Evolutionary conservation across 768 basidiomycete species (phyloP).

Genomic region (Suillus weaverae): DNA sequence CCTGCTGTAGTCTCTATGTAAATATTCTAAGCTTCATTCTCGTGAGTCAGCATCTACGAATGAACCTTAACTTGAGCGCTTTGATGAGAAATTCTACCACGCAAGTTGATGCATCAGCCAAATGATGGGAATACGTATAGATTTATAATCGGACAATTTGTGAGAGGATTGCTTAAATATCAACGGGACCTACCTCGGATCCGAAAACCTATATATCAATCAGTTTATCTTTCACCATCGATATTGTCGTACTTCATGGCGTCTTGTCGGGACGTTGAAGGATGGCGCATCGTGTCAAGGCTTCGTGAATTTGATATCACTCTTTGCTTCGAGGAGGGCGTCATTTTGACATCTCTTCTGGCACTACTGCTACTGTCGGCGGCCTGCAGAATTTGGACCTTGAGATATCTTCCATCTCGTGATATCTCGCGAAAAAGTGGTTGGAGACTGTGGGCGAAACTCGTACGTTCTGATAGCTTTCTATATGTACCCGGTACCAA

Average conservation of each 20-base stretch:
- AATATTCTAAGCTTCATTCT: not conserved
- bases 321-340: slow-evolving; percentile 77
- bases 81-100: not conserved
- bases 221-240: not conserved
- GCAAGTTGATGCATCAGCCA: not conserved
- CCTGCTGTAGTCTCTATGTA: not conserved
- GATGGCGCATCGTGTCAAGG: slow-evolving; percentile 62
- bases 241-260: slow-evolving; percentile 31
- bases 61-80: not conserved
- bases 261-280: slow-evolving; percentile 56
- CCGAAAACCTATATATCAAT: not conserved
- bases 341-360: slow-evolving; percentile 57
- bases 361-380: slow-evolving; percentile 44
- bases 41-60: not conserved
- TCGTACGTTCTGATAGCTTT: slow-evolving; percentile 47
- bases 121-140: not conserved
- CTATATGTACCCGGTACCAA: not conserved
- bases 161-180: not conserved
- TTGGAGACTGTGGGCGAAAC: slow-evolving; percentile 57
- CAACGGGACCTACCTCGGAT: not conserved
- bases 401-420: slow-evolving; percentile 24
- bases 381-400: slow-evolving; percentile 38
- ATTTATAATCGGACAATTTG: not conserved
- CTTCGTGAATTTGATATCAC: slow-evolving; percentile 73
- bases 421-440: slow-evolving; percentile 48